phyloP scores from a whole-genome alignment of 2,329 filamentous ascomycete species.

The Diaporthe sp. region DNA sequence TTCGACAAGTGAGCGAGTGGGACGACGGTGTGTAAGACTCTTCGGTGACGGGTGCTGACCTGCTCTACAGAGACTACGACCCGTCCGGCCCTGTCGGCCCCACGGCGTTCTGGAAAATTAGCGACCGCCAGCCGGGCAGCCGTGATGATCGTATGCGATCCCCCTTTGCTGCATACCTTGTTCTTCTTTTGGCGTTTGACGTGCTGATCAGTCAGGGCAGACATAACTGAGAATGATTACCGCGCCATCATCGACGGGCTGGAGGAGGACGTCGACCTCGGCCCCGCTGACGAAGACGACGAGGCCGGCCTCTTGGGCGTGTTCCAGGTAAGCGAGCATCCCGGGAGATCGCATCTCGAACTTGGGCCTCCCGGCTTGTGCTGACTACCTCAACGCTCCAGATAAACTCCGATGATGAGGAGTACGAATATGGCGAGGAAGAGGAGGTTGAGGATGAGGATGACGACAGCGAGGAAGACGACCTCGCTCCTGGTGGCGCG shows the following conservation, averaged over 20 bases:
- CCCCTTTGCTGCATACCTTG: conserved; percentile 44
- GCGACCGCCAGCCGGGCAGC: conserved; percentile 58
- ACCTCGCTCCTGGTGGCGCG: not conserved
- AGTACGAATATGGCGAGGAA: conserved; percentile 43
- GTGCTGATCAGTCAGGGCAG: conserved; percentile 37
- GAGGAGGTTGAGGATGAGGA: conserved; percentile 36
- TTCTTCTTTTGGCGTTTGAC: not conserved
- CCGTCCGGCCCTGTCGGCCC: conserved; percentile 79
- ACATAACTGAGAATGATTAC: conserved; percentile 43
- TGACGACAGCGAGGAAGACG: not conserved
- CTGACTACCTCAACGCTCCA: conserved; percentile 20
- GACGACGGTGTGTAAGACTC: not conserved
- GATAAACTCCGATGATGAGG: conserved; percentile 42
- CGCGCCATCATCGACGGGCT: conserved; percentile 43
- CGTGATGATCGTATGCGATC: conserved; percentile 49
- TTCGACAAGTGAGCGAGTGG: conserved; percentile 73
- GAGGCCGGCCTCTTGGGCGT: conserved; percentile 2
- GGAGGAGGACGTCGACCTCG: conserved; percentile 9
- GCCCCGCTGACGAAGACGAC: not conserved
- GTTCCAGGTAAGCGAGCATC: conserved; percentile 32
- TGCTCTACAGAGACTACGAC: conserved; percentile 70
- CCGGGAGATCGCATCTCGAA: not conserved
- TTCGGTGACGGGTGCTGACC: not conserved
- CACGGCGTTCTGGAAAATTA: conserved; percentile 83
- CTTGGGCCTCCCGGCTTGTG: not conserved